Base-by-base conservation (phyloP, 2,329 filamentous ascomycete species). In the Fusarium sp. region DNA sequence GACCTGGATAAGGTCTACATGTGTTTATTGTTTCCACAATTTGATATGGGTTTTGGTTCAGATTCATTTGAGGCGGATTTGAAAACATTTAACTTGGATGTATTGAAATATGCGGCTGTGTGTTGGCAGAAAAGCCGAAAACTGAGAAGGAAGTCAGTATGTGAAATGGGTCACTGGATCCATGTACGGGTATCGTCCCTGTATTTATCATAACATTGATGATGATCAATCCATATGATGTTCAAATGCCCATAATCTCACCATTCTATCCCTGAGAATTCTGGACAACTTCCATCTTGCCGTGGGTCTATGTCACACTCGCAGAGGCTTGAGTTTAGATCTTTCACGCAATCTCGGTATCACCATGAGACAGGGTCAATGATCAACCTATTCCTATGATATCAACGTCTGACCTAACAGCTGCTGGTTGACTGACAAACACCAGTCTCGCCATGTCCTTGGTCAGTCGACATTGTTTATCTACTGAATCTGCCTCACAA, bases 1-100 rank as follows among this genome's bases (percentile, higher is more conserved):
- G 62, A 65, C 59, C 67, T 67, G 52, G 60, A 65, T 40, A 47
- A 70, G 71, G 63, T 69, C 63, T 49, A 44, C 53, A 59, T 42
- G 53, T 65, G 33, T 53, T 71, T 51, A 41, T 55, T 56, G 31
- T 64, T 50, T 57, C 61, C 23, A 38, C 23, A 38, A 18, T 44
- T 50, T 47, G 44, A 18, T 36, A 51, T 15, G 51, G 37, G 16
- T 49, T 36, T 61, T 51, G 54, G 20, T 44, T 44, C 34, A 30
- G n/a, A 36, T 18, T 40, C 12, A n/a, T 9, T 28, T 12, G 10
- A 40, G 16, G 26, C 38, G 38, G 20, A 28, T n/a, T 36, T 36
- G 20, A 36, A 54, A 44, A 36, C 36, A 28, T 12, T 41, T 23
- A 31, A 49, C n/a, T 4, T 6, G 28, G n/a, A 37, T 33, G 23